Evolutionary conservation across 2,329 filamentous ascomycete genomes (phyloP).

Genomic region (Pezicula radicicola): DNA sequence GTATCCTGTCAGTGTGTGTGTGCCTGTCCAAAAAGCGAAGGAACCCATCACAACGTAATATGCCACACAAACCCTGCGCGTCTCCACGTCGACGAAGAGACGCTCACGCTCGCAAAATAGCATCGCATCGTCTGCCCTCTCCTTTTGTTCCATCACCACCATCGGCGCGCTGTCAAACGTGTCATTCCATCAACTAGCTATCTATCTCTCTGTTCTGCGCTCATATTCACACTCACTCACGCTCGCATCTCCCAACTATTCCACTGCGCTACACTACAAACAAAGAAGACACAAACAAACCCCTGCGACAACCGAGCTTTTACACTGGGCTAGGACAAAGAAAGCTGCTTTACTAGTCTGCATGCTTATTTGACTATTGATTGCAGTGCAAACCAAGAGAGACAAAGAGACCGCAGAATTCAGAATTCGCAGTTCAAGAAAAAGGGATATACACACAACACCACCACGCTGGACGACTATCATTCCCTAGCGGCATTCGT

Average conservation of each 20-base stretch:
- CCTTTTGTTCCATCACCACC: not conserved
- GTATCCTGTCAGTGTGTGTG: too few relatives aligned
- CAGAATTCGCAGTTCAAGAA: too few relatives aligned
- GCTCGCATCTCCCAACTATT: too few relatives aligned
- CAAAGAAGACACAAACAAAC: too few relatives aligned
- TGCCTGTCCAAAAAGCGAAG: too few relatives aligned
- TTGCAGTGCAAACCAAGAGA: not conserved
- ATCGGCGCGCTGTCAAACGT: conserved; percentile 12
- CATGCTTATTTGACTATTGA: not conserved
- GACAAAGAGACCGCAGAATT: not conserved
- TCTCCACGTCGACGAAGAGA: conserved; percentile 20
- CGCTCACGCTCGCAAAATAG: conserved; percentile 10
- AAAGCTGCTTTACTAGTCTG: not conserved
- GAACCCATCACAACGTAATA: conserved; percentile 17
- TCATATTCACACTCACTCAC: not conserved
- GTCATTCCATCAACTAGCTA: not conserved
- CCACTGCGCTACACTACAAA: too few relatives aligned
- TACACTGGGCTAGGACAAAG: not conserved
- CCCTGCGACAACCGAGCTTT: too few relatives aligned
- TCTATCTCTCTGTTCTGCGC: not conserved
- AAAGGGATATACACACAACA: not conserved
- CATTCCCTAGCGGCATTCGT: conserved; percentile 8
- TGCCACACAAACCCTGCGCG: conserved; percentile 12
- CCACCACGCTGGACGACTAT: conserved; percentile 10
- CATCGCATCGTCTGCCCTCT: not conserved